Conservation (phyloP, 1,284 basidiomycete species). For the Tremellales sp. region DNA sequence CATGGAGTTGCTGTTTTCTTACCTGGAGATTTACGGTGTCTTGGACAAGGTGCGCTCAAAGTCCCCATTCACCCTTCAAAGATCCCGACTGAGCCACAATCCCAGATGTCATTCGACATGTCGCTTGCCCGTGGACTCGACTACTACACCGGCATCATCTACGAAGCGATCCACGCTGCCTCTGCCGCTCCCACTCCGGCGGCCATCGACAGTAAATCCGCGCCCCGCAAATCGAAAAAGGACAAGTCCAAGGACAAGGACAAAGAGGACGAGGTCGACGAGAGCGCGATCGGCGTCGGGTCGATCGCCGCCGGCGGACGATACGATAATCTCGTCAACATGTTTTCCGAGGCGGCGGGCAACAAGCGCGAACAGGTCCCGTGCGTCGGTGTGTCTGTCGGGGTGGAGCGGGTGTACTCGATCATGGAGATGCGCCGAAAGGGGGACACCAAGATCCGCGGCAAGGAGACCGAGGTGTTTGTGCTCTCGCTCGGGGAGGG, state of each 20-base stretch:
- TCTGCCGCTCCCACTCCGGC: conserved; percentile 59
- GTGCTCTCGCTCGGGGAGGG: conserved; percentile 86
- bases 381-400: conserved; percentile 91
- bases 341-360: conserved; percentile 79
- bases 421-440: conserved; percentile 83
- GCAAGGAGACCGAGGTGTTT: conserved; percentile 91
- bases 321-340: conserved; percentile 94
- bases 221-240: conserved; percentile 41
- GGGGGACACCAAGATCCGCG: conserved; percentile 62
- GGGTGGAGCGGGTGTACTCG: conserved; percentile 93
- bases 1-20: conserved; percentile 81
- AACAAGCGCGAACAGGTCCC: conserved; percentile 61
- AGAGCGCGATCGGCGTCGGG: conserved; percentile 88
- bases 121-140: conserved; percentile 94
- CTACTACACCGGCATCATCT: conserved; percentile 99
- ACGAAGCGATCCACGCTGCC: conserved; percentile 89
- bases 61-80: neutral
- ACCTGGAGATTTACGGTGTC: conserved; percentile 77
- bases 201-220: conserved; percentile 21
- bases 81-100: neutral
- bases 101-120: conserved; percentile 88
- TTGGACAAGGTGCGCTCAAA: conserved; percentile 61
- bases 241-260: conserved; percentile 53
- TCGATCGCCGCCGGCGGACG: conserved; percentile 96
- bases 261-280: conserved; percentile 84